phyloP scores from a whole-genome alignment of 257 asterid species.

The Solanum etuberosum region DNA sequence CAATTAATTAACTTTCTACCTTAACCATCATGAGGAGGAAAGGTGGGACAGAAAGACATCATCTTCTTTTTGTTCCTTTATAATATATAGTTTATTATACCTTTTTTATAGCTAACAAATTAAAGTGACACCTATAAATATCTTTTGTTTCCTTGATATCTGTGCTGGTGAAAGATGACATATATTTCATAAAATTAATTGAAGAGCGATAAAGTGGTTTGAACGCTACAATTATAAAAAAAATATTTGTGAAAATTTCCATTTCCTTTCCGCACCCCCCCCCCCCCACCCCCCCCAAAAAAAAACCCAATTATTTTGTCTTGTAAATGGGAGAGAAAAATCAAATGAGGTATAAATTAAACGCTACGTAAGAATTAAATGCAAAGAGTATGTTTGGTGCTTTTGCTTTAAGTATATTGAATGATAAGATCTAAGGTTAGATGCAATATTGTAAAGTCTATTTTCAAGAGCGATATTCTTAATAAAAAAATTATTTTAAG shows the following conservation, averaged over 20 bases:
- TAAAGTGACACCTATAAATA: neutral
- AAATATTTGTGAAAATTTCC: neutral
- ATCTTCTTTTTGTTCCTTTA: neutral
- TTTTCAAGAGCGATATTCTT: rapidly evolving
- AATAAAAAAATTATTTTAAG: neutral
- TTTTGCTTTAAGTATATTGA: neutral
- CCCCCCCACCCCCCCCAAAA: too few species aligned
- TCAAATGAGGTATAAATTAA: neutral
- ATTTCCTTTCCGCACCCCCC: neutral
- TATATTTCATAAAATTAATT: neutral
- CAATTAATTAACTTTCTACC: neutral
- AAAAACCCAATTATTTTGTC: neutral
- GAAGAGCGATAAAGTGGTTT: rapidly evolving
- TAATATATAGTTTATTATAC: neutral
- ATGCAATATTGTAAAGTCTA: neutral
- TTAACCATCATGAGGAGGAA: neutral
- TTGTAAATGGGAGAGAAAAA: neutral
- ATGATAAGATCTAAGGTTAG: neutral
- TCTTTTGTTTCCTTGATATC: neutral
- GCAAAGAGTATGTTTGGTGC: neutral
- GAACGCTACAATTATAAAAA: neutral
- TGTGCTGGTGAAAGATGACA: neutral
- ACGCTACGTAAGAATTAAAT: neutral
- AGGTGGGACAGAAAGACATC: neutral
- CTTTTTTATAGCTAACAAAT: neutral